Evolutionary conservation across 768 basidiomycete genomes (phyloP), one percentile per base, ranked within the genome.

Genomic region (Psilocybe sp.): DNA sequence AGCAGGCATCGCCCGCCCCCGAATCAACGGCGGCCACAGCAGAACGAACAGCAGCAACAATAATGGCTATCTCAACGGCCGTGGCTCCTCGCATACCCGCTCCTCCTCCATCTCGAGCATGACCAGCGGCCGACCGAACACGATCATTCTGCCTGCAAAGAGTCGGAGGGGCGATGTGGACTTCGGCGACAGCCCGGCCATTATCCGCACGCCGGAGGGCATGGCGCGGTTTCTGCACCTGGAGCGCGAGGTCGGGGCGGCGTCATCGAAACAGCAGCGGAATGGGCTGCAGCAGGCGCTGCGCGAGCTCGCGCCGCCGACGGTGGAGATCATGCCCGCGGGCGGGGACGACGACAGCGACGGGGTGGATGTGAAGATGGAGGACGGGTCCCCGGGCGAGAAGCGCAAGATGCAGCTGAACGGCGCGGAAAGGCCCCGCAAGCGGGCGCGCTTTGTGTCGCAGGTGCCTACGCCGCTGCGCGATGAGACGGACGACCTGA

Each of bases 221-320:
- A 95, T 95, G 92, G 63, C 73, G 2, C 56, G 71, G 46, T 92
- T 92, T 57, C 64, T 64, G 20, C 72, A 80, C 43, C 70, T 92
- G 6, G 87, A 90, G 52, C 61, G 51, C 9, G 78, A 78, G 14
- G 60, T 85, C 11, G 73, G 76, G 12, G 44, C 51, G 5, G 44
- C 57, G 5, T 41, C 58, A 44, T 51, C 58, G 14, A 55, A 52
- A 28, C 23, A 28, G 7, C 23, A 28, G 23, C 23, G 23, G 49
- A 52, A 45, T 18, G 50, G 35, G 9, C 44, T 69, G 4, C 43
- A 62, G 14, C 62, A 70, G n/a, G 61, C 60, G 53, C 55, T 79
- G 55, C 65, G 65, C 41, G 66, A 71, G 44, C 49, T 76, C 16
- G 68, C 66, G 10, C 69, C 67, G 49, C 55, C 13, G 14, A 36